These are phyloP conservation scores for Phanerodontia chrysosporium DNA, from an alignment of 768 basidiomycete genomes.

Conservation along the genomic window DNA sequence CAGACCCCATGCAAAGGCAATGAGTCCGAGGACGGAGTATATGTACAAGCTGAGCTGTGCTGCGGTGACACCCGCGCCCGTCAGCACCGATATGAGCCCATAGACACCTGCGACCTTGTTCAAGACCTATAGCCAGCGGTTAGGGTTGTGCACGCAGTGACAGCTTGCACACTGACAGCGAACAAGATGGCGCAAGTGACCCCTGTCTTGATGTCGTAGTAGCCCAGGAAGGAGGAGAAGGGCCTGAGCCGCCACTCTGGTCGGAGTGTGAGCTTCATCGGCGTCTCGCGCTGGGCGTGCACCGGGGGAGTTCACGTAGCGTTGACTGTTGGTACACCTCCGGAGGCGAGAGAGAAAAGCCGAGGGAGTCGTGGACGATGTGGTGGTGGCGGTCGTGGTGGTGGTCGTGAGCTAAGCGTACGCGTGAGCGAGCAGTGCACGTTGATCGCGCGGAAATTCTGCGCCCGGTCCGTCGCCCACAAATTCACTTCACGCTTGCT, in stretches of 20 bases:
- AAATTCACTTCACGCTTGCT: background rate
- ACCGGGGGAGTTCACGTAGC: background rate
- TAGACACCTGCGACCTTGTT: slow-evolving; percentile 99
- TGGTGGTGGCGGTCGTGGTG: too few species aligned
- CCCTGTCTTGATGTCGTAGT: slow-evolving; percentile 92
- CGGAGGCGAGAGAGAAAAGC: background rate
- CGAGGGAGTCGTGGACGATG: background rate
- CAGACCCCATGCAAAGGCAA: slow-evolving; percentile 83
- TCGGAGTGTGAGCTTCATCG: slow-evolving; percentile 77
- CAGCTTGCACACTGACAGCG: slow-evolving; percentile 52
- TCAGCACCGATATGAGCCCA: slow-evolving; percentile 87
- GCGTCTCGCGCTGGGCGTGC: slow-evolving; percentile 13
- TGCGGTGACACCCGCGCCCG: slow-evolving; percentile 90
- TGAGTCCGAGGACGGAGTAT: slow-evolving; percentile 82
- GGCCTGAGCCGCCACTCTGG: slow-evolving; percentile 84
- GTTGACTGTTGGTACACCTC: background rate
- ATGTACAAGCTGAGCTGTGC: slow-evolving; percentile 90
- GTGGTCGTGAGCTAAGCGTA: background rate
- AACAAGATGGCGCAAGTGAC: slow-evolving; percentile 86
- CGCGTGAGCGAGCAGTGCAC: background rate
- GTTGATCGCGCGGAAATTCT: background rate
- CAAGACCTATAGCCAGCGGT: slow-evolving; percentile 50
- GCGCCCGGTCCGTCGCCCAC: background rate
- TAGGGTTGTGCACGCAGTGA: slow-evolving; percentile 1
- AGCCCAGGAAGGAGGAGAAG: slow-evolving; percentile 74